Evolutionary conservation across 495 filamentous ascomycete species (phyloP), one percentile per base, ranked within the genome.

Genomic region (Lophiostoma macrostomum): DNA sequence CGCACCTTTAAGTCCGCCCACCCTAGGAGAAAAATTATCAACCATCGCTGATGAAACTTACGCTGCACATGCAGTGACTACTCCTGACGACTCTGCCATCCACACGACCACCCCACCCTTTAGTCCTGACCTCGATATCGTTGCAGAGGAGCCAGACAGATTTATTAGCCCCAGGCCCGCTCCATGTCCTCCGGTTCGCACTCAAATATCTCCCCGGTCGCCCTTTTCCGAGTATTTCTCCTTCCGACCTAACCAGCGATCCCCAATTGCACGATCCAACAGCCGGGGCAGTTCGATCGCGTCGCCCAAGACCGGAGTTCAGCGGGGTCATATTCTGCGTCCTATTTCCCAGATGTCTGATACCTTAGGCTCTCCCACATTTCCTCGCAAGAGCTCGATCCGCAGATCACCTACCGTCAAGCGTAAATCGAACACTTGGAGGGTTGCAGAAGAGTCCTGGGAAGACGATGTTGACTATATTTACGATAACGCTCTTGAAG

Each of bases 381-480:
- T 34, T 16, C 24, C 46, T 19, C 23, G 47, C 4, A 44, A 32
- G 34, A 29, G n/a, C 34, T 61, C 56, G n/a, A 44, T 54, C 16
- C 45, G 56, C 0, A 38, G 35, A 29, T 11, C 37, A n/a, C 43
- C 48, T 3, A 19, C 52, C 10, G 35, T 41, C 1, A 48, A 53
- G 29, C 53, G 53, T 16, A 53, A 58, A 22, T 63, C 60, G 2
- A 50, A 50, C 40, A 54, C 48, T 5, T 64, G 41, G 66, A 66
- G 66, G 27, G 65, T 63, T 3, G 64, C 78, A 22, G 79, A 82
- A 30, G 78, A 82, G 36, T 84, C 76, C 18, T 97, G 91, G 91
- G 91, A 97, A 62, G 88, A 90, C 35, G 90, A 91, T 60, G 91
- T 97, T 60, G 91, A 96, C 66, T 96, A 87, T 67, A 93, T 85